These are phyloP conservation scores for Corylus americana DNA, from an alignment of 306 rosid genomes.

Conservation along the genomic window DNA sequence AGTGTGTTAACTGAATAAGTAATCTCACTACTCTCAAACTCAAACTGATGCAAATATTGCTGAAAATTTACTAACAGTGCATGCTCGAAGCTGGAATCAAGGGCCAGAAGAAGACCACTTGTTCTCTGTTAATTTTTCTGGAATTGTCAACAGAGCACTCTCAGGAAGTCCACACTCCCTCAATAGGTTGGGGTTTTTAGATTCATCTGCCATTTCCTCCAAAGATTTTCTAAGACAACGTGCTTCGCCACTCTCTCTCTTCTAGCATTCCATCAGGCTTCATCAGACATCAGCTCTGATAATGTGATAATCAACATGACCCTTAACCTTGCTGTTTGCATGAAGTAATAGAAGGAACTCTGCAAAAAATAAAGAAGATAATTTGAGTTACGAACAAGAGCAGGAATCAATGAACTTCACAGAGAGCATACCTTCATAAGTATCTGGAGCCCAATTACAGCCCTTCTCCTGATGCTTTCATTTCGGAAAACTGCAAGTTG, in stretches of 20 bases:
- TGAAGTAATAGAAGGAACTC: slow-evolving; percentile 89
- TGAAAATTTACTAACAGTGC: slow-evolving; percentile 73
- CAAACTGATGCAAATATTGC: slow-evolving; percentile 12
- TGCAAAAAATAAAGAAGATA: slow-evolving; percentile 45
- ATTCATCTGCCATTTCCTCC: slow-evolving; percentile 82
- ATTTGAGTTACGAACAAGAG: slow-evolving; percentile 18
- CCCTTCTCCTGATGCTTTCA: slow-evolving; percentile 87
- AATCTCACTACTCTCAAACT: background rate
- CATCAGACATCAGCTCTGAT: slow-evolving; percentile 98
- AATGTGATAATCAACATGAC: slow-evolving; percentile 93
- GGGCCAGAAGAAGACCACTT: slow-evolving; percentile 93
- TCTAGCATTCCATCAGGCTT: slow-evolving; percentile 88
- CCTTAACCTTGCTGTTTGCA: slow-evolving; percentile 94
- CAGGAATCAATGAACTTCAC: slow-evolving; percentile 17
- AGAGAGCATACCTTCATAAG: slow-evolving; percentile 80
- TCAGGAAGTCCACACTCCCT: slow-evolving; percentile 79
- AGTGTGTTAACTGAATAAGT: background rate
- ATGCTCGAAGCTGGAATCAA: slow-evolving; percentile 96
- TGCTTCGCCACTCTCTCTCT: slow-evolving; percentile 90
- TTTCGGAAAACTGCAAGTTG: slow-evolving; percentile 93
- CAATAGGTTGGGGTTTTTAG: slow-evolving; percentile 58
- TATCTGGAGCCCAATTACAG: slow-evolving; percentile 89
- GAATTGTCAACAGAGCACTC: slow-evolving; percentile 60
- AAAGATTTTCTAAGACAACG: slow-evolving; percentile 80
- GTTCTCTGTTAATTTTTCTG: slow-evolving; percentile 68